A percentile compares a stretch with the other conserved stretches of the same genome.
Conservation (phyloP, 192 early-diverging fungal species). For the Ramicandelaber brevisporus region DNA sequence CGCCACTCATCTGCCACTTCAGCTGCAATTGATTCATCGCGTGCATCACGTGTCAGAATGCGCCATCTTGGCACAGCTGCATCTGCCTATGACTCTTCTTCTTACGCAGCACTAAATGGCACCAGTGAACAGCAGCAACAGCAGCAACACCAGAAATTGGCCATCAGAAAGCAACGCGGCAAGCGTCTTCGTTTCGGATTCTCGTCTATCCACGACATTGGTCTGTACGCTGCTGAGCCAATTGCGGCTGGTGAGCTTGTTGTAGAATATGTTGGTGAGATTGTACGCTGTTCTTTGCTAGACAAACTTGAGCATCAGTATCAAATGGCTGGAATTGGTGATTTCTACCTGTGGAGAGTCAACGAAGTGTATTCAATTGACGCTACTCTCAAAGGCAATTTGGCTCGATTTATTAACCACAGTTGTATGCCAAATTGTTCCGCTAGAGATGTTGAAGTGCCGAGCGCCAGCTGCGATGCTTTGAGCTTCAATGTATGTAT, state of each 20-base stretch:
- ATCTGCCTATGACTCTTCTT: too few species aligned
- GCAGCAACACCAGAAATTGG: too few species aligned
- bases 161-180: too few species aligned
- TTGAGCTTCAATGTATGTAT: slow-evolving; percentile 95
- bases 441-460: slow-evolving; percentile 83
- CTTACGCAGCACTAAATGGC: too few species aligned
- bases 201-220: slow-evolving; percentile 96
- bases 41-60: too few species aligned
- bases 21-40: too few species aligned
- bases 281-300: slow-evolving; percentile 80
- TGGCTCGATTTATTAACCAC: slow-evolving; percentile 97
- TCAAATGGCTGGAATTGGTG: slow-evolving; percentile 78
- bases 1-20: too few species aligned
- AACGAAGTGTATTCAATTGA: slow-evolving; percentile 92
- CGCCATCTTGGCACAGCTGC: too few species aligned
- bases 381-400: slow-evolving; percentile 90
- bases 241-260: slow-evolving; percentile 88
- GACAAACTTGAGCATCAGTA: slow-evolving; percentile 87
- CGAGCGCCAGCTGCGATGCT: too few species aligned
- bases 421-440: slow-evolving; percentile 97
- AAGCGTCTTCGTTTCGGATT: slow-evolving; percentile 79
- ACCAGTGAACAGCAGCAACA: too few species aligned
- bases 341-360: slow-evolving; percentile 85
- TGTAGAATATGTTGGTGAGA: slow-evolving; percentile 96
- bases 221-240: slow-evolving; percentile 82